A percentile compares a stretch with the other conserved stretches of the same genome.
phyloP scores from a whole-genome alignment of 257 asterid genomes.

The Echium plantagineum region DNA sequence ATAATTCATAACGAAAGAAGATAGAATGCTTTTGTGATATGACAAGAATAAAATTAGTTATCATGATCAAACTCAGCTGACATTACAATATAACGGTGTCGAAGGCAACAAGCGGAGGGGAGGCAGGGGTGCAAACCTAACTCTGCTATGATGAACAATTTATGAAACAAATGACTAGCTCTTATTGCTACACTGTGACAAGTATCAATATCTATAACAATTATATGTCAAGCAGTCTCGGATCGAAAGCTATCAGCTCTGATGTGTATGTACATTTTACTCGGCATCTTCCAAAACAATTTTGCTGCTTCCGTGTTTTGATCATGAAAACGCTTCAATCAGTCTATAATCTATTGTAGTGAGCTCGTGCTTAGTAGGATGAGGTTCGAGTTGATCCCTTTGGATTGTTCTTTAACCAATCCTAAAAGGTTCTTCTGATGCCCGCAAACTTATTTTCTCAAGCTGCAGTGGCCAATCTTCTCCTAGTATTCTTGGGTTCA shows the following conservation, averaged over 20 bases:
- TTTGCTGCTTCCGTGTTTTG: constrained; percentile 17
- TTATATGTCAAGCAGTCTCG: constrained; percentile 30
- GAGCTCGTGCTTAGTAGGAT: constrained; percentile 17
- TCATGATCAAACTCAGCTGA: too few species aligned
- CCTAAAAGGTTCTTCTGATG: constrained; percentile 24
- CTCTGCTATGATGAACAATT: too few species aligned
- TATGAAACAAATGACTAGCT: constrained; percentile 21
- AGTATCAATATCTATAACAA: constrained; percentile 35
- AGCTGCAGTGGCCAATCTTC: constrained; percentile 47
- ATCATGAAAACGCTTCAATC: constrained; percentile 18
- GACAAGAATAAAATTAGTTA: too few species aligned
- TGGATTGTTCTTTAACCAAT: constrained; percentile 14
- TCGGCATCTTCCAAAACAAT: constrained; percentile 27
- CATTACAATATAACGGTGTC: too few species aligned
- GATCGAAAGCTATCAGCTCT: constrained; percentile 34
- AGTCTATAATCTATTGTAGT: constrained; percentile 1
- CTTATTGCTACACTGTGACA: constrained; percentile 36
- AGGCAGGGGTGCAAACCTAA: too few species aligned
- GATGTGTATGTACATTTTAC: constrained; percentile 47
- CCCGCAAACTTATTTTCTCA: constrained; percentile 33
- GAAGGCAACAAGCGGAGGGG: too few species aligned
- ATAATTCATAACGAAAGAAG: too few species aligned
- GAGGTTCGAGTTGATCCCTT: constrained; percentile 12
- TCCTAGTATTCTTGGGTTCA: constrained; percentile 43
- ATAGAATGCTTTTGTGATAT: too few species aligned